Percentiles rank a stretch among this genome's conserved stretches.
phyloP scores from a whole-genome alignment of 257 asterid genomes.

The Gynochthodes officinalis region DNA sequence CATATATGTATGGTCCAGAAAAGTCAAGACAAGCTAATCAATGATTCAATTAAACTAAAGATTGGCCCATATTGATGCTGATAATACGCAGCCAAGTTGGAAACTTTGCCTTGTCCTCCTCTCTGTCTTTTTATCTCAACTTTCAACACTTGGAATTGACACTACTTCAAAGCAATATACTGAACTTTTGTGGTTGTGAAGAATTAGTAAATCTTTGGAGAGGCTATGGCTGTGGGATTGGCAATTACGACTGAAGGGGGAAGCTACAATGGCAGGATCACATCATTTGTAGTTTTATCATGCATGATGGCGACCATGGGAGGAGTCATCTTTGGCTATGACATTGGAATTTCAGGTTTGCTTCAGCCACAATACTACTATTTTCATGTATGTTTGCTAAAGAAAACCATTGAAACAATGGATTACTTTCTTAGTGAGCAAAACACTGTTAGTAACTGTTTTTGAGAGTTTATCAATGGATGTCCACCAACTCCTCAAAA shows the following conservation, averaged over 20 bases:
- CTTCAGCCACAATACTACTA: neutral
- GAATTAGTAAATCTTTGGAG: neutral
- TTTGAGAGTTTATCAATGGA: no score
- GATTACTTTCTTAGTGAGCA: no score
- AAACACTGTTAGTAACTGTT: no score
- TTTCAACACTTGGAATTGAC: neutral
- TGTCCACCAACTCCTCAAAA: no score
- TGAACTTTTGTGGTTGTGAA: conserved; percentile 5
- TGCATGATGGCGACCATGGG: conserved; percentile 81
- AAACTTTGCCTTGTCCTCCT: neutral
- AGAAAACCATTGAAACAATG: no score
- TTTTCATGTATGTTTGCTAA: neutral
- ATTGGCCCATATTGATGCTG: conserved; percentile 16
- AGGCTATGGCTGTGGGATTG: conserved; percentile 53
- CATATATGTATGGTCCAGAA: neutral
- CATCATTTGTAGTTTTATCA: conserved; percentile 55
- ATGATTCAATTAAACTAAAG: neutral
- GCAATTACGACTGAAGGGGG: conserved; percentile 27
- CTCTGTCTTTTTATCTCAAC: neutral
- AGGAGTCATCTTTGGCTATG: conserved; percentile 82
- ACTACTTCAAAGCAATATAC: neutral
- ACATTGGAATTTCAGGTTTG: conserved; percentile 82
- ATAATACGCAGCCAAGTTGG: conserved; percentile 30
- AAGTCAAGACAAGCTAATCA: conserved; percentile 1
- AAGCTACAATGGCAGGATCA: conserved; percentile 56